Evolutionary conservation across 305 asterid species (phyloP).

Genomic region (Petunia hybrid): DNA sequence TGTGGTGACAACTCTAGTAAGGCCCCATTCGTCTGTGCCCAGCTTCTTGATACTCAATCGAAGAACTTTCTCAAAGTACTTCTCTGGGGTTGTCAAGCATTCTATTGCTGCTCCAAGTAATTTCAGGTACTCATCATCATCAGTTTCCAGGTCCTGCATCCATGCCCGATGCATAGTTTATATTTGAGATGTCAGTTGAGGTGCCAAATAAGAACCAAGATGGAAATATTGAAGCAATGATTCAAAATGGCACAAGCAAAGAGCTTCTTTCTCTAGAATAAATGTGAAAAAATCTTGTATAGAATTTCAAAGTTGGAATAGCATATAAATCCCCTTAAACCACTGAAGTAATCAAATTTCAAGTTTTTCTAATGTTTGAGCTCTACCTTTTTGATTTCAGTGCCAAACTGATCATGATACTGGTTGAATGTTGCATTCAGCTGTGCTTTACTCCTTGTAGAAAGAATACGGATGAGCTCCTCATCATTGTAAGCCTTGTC

Average conservation of each 20-base stretch:
- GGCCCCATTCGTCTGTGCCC: conserved; percentile 84
- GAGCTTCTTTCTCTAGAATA: not conserved
- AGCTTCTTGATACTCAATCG: conserved; percentile 59
- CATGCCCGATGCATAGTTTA: not conserved
- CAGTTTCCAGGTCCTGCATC: conserved; percentile 73
- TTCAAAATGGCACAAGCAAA: not conserved
- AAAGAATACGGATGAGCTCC: conserved; percentile 70
- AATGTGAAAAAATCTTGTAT: conserved; percentile 16
- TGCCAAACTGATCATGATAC: conserved; percentile 73
- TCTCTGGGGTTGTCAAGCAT: conserved; percentile 78
- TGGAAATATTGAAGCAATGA: not conserved
- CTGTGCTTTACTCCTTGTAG: conserved; percentile 93
- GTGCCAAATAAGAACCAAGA: not conserved
- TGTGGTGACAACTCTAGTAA: conserved; percentile 78
- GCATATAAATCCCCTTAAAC: not conserved
- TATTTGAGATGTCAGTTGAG: not conserved
- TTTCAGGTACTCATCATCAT: conserved; percentile 60
- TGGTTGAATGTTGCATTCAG: conserved; percentile 87
- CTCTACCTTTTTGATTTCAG: conserved; percentile 69
- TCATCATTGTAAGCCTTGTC: conserved; percentile 72
- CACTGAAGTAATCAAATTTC: not conserved
- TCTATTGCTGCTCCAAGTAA: conserved; percentile 72
- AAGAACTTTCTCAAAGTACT: conserved; percentile 70
- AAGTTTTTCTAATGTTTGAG: conserved; percentile 3
- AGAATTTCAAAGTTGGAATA: not conserved